A percentile compares a stretch with the other conserved stretches of the same genome.
These are phyloP conservation scores for Pythium dissimile DNA, from an alignment of 352 stramenopile genomes.

Conservation along the genomic window DNA sequence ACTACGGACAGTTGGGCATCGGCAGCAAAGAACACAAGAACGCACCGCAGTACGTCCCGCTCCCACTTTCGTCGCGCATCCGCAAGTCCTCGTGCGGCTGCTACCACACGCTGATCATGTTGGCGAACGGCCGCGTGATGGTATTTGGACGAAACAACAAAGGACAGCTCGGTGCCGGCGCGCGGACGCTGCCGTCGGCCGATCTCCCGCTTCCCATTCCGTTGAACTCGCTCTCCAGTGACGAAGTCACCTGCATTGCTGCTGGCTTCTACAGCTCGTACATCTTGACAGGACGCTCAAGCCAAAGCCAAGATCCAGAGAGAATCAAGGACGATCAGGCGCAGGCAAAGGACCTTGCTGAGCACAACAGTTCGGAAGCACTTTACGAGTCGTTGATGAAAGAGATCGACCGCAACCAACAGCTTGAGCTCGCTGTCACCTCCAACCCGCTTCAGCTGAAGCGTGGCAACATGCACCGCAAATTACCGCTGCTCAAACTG, in stretches of 20 bases:
- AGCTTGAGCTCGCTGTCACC: slow-evolving; percentile 5
- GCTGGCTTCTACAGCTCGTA: slow-evolving; percentile 89
- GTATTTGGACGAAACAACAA: slow-evolving; percentile 89
- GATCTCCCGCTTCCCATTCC: slow-evolving; percentile 76
- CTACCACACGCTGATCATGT: slow-evolving; percentile 79
- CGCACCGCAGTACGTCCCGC: slow-evolving; percentile 63
- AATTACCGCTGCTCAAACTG: slow-evolving; percentile 71
- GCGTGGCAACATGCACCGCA: slow-evolving; percentile 36
- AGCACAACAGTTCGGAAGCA: slow-evolving; percentile 72
- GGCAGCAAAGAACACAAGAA: slow-evolving; percentile 89
- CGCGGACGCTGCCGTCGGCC: slow-evolving; percentile 72
- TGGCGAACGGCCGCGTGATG: slow-evolving; percentile 79
- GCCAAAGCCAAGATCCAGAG: slow-evolving; percentile 31
- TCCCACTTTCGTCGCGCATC: slow-evolving; percentile 79
- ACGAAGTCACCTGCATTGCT: slow-evolving; percentile 78
- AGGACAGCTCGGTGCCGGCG: slow-evolving; percentile 71
- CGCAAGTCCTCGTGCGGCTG: slow-evolving; percentile 76
- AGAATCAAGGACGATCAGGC: slow-evolving; percentile 30
- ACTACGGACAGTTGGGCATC: slow-evolving; percentile 85
- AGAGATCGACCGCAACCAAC: slow-evolving; percentile 69
- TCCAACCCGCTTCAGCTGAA: slow-evolving; percentile 41
- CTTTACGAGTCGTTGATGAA: slow-evolving; percentile 87
- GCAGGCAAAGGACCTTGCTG: slow-evolving; percentile 52
- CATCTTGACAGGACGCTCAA: slow-evolving; percentile 75
- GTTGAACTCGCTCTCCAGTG: slow-evolving; percentile 70